Conservation (phyloP, 257 asterid genomes). For the Solanum chiquidenum region DNA sequence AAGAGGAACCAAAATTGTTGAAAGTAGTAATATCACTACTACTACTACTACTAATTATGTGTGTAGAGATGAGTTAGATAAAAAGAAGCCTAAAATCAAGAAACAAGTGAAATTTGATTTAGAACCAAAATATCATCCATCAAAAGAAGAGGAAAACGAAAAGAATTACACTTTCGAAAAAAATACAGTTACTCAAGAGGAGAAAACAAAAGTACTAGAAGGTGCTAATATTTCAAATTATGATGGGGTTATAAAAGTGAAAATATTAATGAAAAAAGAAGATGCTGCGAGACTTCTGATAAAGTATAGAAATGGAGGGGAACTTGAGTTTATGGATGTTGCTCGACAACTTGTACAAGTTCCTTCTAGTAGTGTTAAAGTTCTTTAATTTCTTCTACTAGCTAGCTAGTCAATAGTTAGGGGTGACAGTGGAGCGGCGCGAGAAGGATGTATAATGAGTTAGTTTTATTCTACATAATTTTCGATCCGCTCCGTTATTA, state of each 20-base stretch:
- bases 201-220: background rate
- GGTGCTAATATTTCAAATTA: too few relatives aligned
- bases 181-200: background rate
- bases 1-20: background rate
- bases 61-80: background rate
- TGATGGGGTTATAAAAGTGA: background rate
- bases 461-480: background rate
- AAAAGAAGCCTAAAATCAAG: conserved; percentile 3
- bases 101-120: conserved; percentile 1
- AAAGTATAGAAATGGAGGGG: conserved; percentile 16
- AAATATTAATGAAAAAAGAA: conserved; percentile 22
- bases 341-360: conserved; percentile 11
- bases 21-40: background rate
- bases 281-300: conserved; percentile 18
- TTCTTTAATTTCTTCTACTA: background rate
- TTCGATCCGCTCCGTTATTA: background rate
- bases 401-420: background rate
- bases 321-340: conserved; percentile 16
- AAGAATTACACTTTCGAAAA: background rate
- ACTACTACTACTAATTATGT: background rate
- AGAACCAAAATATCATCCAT: background rate
- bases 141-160: background rate
- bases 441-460: background rate
- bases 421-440: background rate
- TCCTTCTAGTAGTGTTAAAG: background rate